Percentiles rank a stretch among this genome's conserved stretches.
Evolutionary conservation across 78 protist species (phyloP).

Genomic region (Paratrimastix pyriformis): DNA sequence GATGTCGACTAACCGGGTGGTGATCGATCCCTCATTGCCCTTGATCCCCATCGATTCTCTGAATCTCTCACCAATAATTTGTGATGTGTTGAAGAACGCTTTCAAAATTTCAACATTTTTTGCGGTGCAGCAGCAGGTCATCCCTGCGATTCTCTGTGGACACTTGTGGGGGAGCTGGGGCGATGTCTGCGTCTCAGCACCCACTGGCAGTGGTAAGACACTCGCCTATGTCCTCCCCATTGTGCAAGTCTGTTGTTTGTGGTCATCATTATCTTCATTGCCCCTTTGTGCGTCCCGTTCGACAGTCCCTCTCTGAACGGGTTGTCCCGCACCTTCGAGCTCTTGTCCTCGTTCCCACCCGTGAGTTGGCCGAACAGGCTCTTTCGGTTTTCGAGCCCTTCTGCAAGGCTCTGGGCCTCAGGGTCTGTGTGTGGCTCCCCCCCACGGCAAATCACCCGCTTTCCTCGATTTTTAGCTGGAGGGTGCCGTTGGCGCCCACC

Average conservation of each 20-base stretch:
- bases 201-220: slow-evolving; percentile 58
- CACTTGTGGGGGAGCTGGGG: neutral
- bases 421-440: neutral
- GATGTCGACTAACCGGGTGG: too few species aligned
- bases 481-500: too few species aligned
- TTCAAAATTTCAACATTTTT: neutral
- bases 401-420: neutral
- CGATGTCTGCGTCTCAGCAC: slow-evolving; percentile 44
- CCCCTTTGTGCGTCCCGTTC: too few species aligned
- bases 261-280: too few species aligned
- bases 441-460: neutral
- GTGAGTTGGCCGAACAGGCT: slow-evolving; percentile 43
- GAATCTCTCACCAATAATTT: too few species aligned
- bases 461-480: too few species aligned
- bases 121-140: slow-evolving; percentile 1
- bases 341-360: slow-evolving; percentile 45
- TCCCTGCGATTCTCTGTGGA: neutral
- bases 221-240: slow-evolving; percentile 46
- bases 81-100: too few species aligned
- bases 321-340: slow-evolving; percentile 26
- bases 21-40: too few species aligned
- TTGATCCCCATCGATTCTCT: too few species aligned
- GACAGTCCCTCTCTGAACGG: neutral
- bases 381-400: neutral
- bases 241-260: slow-evolving; percentile 6